Evolutionary conservation across 2,329 filamentous ascomycete species (phyloP).

Genomic region (Gaeumannomyces sp.): DNA sequence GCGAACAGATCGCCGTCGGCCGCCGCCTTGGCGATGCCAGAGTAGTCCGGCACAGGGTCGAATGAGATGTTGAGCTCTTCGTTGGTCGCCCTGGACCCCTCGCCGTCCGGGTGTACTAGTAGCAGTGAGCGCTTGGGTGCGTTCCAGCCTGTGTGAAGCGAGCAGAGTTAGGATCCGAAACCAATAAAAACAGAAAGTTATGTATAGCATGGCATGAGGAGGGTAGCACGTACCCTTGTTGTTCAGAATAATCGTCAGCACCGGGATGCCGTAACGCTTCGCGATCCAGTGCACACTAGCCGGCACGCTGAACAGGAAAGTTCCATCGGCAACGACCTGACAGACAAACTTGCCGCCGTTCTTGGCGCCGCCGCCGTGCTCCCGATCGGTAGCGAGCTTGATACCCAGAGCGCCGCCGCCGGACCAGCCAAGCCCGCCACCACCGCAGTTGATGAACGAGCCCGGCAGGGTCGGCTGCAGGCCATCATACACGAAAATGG

Average conservation of each 20-base stretch:
- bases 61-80: slow-evolving; percentile 59
- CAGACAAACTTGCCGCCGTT: slow-evolving; percentile 43
- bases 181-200: not conserved
- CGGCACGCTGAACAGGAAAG: slow-evolving; percentile 42
- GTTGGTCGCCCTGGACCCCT: slow-evolving; percentile 48
- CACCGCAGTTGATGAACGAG: slow-evolving; percentile 47
- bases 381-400: slow-evolving; percentile 38
- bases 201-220: not conserved
- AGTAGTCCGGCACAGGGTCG: slow-evolving; percentile 50
- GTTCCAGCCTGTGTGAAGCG: slow-evolving; percentile 43
- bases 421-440: slow-evolving; percentile 47
- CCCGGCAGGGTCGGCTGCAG: slow-evolving; percentile 52
- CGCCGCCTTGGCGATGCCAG: slow-evolving; percentile 55
- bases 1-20: slow-evolving; percentile 48
- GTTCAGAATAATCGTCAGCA: slow-evolving; percentile 43
- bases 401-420: slow-evolving; percentile 44
- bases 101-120: slow-evolving; percentile 52
- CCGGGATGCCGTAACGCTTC: slow-evolving; percentile 38
- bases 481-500: slow-evolving; percentile 60
- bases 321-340: slow-evolving; percentile 44
- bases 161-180: not conserved
- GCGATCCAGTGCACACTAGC: slow-evolving; percentile 44
- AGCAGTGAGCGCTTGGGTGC: slow-evolving; percentile 50
- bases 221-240: slow-evolving; percentile 37
- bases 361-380: slow-evolving; percentile 29